phyloP scores from a whole-genome alignment of 805 yeast species.

The Saturnispora kantuleensis region DNA sequence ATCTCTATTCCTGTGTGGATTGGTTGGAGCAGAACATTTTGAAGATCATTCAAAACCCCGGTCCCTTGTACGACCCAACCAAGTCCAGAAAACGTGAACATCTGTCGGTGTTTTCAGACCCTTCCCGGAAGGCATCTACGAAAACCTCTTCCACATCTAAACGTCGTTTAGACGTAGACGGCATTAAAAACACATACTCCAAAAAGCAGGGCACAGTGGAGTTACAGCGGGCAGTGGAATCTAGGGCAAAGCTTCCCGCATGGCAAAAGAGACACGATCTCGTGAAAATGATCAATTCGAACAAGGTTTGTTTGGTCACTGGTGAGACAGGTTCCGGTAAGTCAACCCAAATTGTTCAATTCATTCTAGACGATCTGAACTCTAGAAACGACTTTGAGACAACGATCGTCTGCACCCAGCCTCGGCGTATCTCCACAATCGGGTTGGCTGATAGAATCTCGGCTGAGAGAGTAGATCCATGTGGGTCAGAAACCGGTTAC shows the following conservation, averaged over 20 bases:
- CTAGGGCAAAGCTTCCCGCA: conserved; percentile 66
- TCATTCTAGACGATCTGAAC: conserved; percentile 61
- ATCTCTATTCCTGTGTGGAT: conserved; percentile 58
- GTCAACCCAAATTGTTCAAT: conserved; percentile 90
- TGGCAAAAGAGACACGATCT: conserved; percentile 59
- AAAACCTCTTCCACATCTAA: conserved; percentile 13
- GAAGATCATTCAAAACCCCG: conserved; percentile 60
- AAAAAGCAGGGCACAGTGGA: conserved; percentile 10
- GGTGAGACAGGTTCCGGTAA: conserved; percentile 99
- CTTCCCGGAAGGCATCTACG: background rate
- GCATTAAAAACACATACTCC: conserved; percentile 28
- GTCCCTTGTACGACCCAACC: conserved; percentile 40
- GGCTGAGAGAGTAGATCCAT: conserved; percentile 56
- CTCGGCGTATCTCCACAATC: conserved; percentile 90
- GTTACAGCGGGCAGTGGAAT: conserved; percentile 27
- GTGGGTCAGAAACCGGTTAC: conserved; percentile 80
- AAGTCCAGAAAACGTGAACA: conserved; percentile 2
- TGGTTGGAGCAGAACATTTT: conserved; percentile 64
- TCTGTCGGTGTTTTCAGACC: background rate
- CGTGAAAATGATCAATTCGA: conserved; percentile 41
- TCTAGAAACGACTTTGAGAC: conserved; percentile 39
- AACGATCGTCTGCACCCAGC: conserved; percentile 81
- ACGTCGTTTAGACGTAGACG: conserved; percentile 23
- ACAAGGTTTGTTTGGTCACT: conserved; percentile 68
- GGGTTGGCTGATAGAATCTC: conserved; percentile 91